These are phyloP conservation scores for Monoraphidium neglectum DNA, from an alignment of 139 green algal species.

Conservation along the genomic window DNA sequence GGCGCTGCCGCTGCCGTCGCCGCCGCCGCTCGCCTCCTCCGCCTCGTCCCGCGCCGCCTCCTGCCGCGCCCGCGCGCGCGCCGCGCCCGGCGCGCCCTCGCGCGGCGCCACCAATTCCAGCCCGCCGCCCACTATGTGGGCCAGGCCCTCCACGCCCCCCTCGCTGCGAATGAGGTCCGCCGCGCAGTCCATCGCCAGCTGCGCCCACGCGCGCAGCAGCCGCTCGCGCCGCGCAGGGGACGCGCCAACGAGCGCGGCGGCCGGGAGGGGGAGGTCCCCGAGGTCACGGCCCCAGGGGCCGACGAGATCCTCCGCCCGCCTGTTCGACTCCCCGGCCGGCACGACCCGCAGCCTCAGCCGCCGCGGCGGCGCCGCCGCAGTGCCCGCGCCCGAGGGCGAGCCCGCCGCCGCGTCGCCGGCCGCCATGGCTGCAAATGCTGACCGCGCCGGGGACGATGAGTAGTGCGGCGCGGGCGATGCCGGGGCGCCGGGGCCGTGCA, in stretches of 20 bases:
- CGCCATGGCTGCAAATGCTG: too few species aligned
- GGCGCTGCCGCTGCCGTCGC: not conserved
- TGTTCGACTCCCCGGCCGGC: too few species aligned
- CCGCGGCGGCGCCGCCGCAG: too few species aligned
- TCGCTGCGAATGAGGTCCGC: slow-evolving; percentile 38
- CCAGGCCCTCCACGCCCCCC: slow-evolving; percentile 30
- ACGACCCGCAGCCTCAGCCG: too few species aligned
- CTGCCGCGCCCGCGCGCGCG: too few species aligned
- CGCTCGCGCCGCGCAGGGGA: not conserved
- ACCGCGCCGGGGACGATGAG: too few species aligned
- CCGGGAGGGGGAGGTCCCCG: too few species aligned
- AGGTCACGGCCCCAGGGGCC: too few species aligned
- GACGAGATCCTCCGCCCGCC: too few species aligned
- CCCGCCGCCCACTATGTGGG: slow-evolving; percentile 9
- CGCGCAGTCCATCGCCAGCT: slow-evolving; percentile 56
- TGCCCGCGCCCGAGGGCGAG: too few species aligned
- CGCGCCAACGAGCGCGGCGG: not conserved
- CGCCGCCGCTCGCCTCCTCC: not conserved
- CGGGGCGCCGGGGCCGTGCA: not conserved
- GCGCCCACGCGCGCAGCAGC: slow-evolving; percentile 28
- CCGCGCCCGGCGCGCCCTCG: not conserved
- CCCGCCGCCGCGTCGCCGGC: too few species aligned
- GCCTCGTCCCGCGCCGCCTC: not conserved
- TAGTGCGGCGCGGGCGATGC: not conserved
- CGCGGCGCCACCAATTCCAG: slow-evolving; percentile 16